These are phyloP conservation scores for Aphanomyces astaci DNA, from an alignment of 352 stramenopile genomes.

Conservation along the genomic window DNA sequence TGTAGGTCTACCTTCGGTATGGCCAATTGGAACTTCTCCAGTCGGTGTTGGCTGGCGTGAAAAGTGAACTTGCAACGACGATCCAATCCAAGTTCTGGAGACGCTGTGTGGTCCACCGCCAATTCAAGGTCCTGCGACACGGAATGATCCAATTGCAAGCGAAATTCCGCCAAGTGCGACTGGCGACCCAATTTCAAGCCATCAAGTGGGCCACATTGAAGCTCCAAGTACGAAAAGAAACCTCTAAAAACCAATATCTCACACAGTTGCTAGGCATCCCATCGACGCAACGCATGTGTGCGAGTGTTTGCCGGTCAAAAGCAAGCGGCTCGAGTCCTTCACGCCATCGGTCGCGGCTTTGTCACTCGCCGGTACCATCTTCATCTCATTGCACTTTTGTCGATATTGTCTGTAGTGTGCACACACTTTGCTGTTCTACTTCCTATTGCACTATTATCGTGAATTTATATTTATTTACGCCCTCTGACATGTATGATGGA, in stretches of 20 bases:
- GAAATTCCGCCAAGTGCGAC: slow-evolving; percentile 40
- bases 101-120: slow-evolving; percentile 30
- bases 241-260: background rate
- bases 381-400: background rate
- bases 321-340: slow-evolving; percentile 48
- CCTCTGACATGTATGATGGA: too few species aligned
- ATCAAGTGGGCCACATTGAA: slow-evolving; percentile 22
- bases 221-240: slow-evolving; percentile 27
- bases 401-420: too few species aligned
- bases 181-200: slow-evolving; percentile 13
- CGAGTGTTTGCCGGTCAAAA: slow-evolving; percentile 42
- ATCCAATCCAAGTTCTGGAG: slow-evolving; percentile 50
- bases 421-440: too few species aligned
- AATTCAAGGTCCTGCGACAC: slow-evolving; percentile 36
- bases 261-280: background rate
- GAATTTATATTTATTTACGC: too few species aligned
- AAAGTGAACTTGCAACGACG: slow-evolving; percentile 39
- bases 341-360: slow-evolving; percentile 35
- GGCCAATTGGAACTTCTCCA: slow-evolving; percentile 69
- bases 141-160: slow-evolving; percentile 41
- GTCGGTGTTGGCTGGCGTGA: slow-evolving; percentile 34
- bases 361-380: slow-evolving; percentile 3
- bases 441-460: too few species aligned
- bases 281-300: background rate
- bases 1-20: slow-evolving; percentile 66